phyloP scores from a whole-genome alignment of 1,139 yeast genomes.

The Geotrichum fermentans region DNA sequence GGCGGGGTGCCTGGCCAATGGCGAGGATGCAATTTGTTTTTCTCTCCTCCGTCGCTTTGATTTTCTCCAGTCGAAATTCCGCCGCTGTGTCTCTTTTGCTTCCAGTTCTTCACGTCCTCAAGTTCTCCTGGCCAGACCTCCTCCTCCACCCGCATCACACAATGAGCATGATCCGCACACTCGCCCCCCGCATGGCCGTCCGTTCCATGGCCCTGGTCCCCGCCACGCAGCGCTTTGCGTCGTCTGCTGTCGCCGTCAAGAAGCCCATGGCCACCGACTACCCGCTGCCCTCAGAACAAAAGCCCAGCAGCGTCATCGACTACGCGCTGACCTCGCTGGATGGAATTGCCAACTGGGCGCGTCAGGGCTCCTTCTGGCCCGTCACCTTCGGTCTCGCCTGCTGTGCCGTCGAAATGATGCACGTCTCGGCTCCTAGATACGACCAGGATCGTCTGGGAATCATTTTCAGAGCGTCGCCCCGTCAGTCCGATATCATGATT shows the following conservation, averaged over 20 bases:
- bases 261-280: conserved; percentile 44
- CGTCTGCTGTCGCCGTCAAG: conserved; percentile 19
- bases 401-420: conserved; percentile 96
- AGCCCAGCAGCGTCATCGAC: conserved; percentile 58
- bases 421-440: conserved; percentile 84
- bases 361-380: conserved; percentile 92
- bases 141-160: not conserved
- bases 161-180: conserved; percentile 17
- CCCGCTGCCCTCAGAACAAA: conserved; percentile 51
- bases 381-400: conserved; percentile 89
- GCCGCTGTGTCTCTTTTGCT: not conserved
- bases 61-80: not conserved
- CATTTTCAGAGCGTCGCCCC: conserved; percentile 90
- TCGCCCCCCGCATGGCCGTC: conserved; percentile 6
- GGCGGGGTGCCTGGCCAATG: not conserved
- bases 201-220: conserved; percentile 10
- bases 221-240: conserved; percentile 14
- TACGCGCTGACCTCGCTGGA: conserved; percentile 83
- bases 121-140: not conserved
- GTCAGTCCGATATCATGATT: conserved; percentile 90
- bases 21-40: conserved; percentile 1
- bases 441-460: conserved; percentile 92
- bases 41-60: too few relatives aligned
- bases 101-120: not conserved
- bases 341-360: conserved; percentile 84